phyloP scores from a whole-genome alignment of 1,284 basidiomycete species.

The Tremellales sp. region DNA sequence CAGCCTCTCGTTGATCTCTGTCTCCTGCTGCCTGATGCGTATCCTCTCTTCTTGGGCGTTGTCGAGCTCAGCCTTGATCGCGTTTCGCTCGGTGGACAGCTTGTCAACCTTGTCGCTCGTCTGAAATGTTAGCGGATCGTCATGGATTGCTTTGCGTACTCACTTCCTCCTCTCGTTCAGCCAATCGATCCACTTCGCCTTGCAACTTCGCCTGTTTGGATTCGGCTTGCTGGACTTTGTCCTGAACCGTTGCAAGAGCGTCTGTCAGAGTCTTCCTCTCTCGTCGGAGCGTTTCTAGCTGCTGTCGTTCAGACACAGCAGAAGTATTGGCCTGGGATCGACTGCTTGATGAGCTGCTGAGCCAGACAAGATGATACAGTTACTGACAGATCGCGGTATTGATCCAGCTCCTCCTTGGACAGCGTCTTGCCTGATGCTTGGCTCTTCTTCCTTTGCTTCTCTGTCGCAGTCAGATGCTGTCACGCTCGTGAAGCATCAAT shows the following conservation, averaged over 20 bases:
- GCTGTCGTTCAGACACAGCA: slow-evolving; percentile 82
- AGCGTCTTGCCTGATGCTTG: slow-evolving; percentile 68
- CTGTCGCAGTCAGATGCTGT: slow-evolving; percentile 46
- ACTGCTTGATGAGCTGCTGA: slow-evolving; percentile 6
- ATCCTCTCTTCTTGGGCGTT: slow-evolving; percentile 35
- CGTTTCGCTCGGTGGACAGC: slow-evolving; percentile 40
- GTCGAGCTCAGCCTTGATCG: slow-evolving; percentile 37
- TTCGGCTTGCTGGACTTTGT: slow-evolving; percentile 63
- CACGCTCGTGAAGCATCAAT: background rate
- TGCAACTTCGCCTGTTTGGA: slow-evolving; percentile 60
- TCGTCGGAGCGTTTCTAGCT: slow-evolving; percentile 72
- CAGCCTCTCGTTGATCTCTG: slow-evolving; percentile 86
- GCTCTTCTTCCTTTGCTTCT: slow-evolving; percentile 69
- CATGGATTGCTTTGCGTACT: slow-evolving; percentile 12
- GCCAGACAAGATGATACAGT: background rate
- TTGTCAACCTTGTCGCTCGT: slow-evolving; percentile 57
- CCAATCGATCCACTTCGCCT: slow-evolving; percentile 59
- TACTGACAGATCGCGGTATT: slow-evolving; percentile 80
- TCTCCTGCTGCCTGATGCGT: slow-evolving; percentile 62
- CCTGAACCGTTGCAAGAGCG: slow-evolving; percentile 54
- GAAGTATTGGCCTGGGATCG: slow-evolving; percentile 60
- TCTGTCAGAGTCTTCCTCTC: slow-evolving; percentile 73
- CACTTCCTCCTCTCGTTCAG: slow-evolving; percentile 61
- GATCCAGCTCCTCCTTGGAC: slow-evolving; percentile 74
- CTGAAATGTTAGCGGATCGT: too few species aligned